Evolutionary conservation across 129 eudicot species (phyloP).

Genomic region (Chrysanthemum lavandulifolium): DNA sequence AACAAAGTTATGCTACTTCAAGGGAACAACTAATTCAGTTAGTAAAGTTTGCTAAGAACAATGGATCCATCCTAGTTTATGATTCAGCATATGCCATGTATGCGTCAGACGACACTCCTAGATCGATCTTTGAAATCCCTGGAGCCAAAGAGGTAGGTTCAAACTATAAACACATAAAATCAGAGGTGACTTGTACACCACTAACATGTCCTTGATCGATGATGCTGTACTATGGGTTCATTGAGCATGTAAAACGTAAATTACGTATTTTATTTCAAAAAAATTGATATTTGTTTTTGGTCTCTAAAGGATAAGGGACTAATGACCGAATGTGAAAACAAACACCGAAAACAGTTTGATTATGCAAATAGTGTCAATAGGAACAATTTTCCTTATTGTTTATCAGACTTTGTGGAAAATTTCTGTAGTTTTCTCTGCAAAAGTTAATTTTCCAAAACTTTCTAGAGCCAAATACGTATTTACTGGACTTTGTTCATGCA

Average conservation of each 20-base stretch:
- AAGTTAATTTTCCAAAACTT: background rate
- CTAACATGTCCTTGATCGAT: too few relatives aligned
- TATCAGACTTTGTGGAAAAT: too few relatives aligned
- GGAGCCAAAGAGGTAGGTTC: slow-evolving; percentile 83
- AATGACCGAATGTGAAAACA: too few relatives aligned
- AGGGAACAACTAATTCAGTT: slow-evolving; percentile 73
- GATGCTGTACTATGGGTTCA: too few relatives aligned
- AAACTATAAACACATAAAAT: background rate
- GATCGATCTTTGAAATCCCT: slow-evolving; percentile 90
- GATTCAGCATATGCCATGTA: slow-evolving; percentile 97
- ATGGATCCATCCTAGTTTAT: slow-evolving; percentile 83
- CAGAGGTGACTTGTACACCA: too few relatives aligned
- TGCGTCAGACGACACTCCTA: slow-evolving; percentile 78
- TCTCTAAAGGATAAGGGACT: too few relatives aligned
- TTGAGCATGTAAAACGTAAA: too few relatives aligned
- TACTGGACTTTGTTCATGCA: background rate
- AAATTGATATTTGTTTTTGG: too few relatives aligned
- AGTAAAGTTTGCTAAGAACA: slow-evolving; percentile 83
- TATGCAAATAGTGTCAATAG: too few relatives aligned
- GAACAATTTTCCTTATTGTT: too few relatives aligned
- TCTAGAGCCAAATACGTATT: background rate
- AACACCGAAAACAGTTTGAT: too few relatives aligned
- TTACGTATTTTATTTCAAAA: too few relatives aligned
- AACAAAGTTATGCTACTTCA: slow-evolving; percentile 86
- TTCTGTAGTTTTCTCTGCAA: background rate